Evolutionary conservation across 2,329 filamentous ascomycete species (phyloP), one percentile per base, ranked within the genome.

Genomic region (Epichloe festucae): DNA sequence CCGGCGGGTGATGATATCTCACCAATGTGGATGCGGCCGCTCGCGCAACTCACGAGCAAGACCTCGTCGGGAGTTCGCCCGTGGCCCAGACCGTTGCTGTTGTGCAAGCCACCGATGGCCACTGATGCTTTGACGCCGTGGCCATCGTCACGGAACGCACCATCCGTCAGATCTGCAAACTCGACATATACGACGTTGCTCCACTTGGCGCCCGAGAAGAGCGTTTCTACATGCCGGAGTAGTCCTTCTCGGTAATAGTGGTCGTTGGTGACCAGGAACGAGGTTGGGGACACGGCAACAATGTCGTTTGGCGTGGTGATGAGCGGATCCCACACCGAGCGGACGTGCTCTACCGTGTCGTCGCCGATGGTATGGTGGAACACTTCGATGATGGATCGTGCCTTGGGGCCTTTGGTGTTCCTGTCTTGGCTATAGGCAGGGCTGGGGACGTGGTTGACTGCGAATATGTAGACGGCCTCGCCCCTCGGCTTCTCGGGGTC

Each of bases 221-320:
- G 0, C 36, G 75, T 71, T 55, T 83, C 80, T 0, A 80, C 1
- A 0, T 58, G 8, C 2, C 78, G 70, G 62, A 72, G 59, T 0
- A 60, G 5, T 0, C 79, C 78, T 1, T 74, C 69, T 0, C 67
- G 70, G 59, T 81, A 72, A 56, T 65, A 63, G 50, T 82, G 78
- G 55, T 83, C 80, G 54, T 83, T 83, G 0, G 78, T 82, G 5
- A 82, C 73, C 48, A 77, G 76, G 59, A 83, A 72, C 0, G 73
- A 72, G 12, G 58, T 65, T 0, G 73, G 70, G 0, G 67, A 73
- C 4, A 64, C 58, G 2, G 73, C 76, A 5, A 74, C 62, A 12
- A 84, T 63, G 54, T 84, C 80, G 54, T 83, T 83, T 1, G 80
- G 79, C 0, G 78, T 82, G 10, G 59, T 61, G 46, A 83, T 72